Percentiles rank a stretch among this genome's conserved stretches.
These are phyloP conservation scores for thale cress (Arabidopsis thaliana) DNA, from an alignment of 345 rosid species.

Conservation along the genomic window DNA sequence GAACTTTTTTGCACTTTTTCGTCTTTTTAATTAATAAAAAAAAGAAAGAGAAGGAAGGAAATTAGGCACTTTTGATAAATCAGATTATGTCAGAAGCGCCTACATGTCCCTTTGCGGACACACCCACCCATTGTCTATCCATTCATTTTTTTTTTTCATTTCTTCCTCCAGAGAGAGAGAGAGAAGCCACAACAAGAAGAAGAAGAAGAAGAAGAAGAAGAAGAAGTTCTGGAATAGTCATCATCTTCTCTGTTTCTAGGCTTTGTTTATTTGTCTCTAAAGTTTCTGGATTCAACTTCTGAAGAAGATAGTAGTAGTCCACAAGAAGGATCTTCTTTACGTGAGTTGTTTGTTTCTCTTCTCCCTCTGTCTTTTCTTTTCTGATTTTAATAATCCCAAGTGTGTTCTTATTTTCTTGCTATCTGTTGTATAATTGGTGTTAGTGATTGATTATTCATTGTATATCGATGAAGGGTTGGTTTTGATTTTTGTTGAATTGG, in stretches of 20 bases:
- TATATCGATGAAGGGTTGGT: constrained; percentile 12
- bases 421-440: background rate
- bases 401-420: constrained; percentile 8
- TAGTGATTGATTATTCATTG: background rate
- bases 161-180: background rate
- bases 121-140: constrained; percentile 67
- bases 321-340: constrained; percentile 30
- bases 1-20: constrained; percentile 33
- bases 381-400: background rate
- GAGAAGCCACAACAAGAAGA: background rate
- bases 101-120: constrained; percentile 45
- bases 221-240: constrained; percentile 12
- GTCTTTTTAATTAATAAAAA: no score
- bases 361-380: background rate
- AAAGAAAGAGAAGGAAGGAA: background rate
- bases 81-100: constrained; percentile 55
- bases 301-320: background rate
- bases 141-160: background rate
- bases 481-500: constrained; percentile 12
- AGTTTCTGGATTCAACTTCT: constrained; percentile 11
- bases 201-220: constrained; percentile 1
- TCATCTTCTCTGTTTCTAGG: constrained; percentile 33
- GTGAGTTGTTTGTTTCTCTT: constrained; percentile 47
- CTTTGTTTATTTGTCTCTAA: constrained; percentile 29
- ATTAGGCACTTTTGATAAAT: constrained; percentile 53